Evolutionary conservation across 495 filamentous ascomycete species (phyloP), one percentile per base, ranked within the genome.

Genomic region (Penicillium longicatenatum): DNA sequence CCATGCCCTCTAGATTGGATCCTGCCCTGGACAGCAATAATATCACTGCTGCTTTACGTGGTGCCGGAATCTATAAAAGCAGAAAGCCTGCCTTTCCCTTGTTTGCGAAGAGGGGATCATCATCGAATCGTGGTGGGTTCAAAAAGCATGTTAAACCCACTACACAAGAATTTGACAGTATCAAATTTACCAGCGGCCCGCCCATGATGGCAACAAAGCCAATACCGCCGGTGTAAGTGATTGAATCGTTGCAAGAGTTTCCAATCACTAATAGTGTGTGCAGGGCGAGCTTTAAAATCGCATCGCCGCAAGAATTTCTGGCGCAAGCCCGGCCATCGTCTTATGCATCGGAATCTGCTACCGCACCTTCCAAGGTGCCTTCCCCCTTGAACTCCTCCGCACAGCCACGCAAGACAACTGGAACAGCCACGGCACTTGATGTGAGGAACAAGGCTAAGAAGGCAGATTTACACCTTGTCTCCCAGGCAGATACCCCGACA

Each of bases 1-100:
- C 31, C 9, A 35, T 35, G 9, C 31, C 31, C 4, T 21, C 52
- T 41, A 33, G 59, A 17, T 49, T 61, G 10, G 64, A 70, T 41
- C 67, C 69, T 44, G 66, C 70, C 0, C 50, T 73, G 5, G 65
- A 67, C 21, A 42, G 22, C 20, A 65, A 69, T 24, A 69, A 61
- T 43, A 21, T n/a, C 10, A 20, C 47, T 30, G 2, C 43, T 24
- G 6, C 43, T n/a, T 4, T n/a, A 11, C 37, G 37, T 7, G 14
- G 37, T 6, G 14, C 14, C 17, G 37, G 37, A 1, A n/a, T 39
- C 5, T 39, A 14, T 4, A 39, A 39, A n/a, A n/a, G 37, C 14
- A 11, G 31, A 3, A 35, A 35, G 31, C 9, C 31, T 4, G 10
- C 31, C 3, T 10, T 3, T 11, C 2, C 9, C 2, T 35, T 14